These are phyloP conservation scores for Oxyria digyna DNA, from an alignment of 148 eudicot species.

Conservation along the genomic window DNA sequence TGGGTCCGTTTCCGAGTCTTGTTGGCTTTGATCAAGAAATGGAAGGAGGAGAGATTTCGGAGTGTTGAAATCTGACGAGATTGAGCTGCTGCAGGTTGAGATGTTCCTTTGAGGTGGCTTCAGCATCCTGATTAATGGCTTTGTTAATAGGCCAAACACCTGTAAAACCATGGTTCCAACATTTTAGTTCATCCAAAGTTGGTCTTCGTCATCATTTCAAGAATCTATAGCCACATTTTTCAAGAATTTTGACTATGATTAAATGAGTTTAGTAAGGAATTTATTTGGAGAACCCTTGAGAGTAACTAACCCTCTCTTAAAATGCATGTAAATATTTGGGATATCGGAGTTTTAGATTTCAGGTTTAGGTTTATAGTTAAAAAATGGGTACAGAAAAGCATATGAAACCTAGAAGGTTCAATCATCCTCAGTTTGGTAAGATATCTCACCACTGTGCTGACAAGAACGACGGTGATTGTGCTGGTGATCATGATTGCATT, in stretches of 20 bases:
- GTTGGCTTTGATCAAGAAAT: slow-evolving; percentile 28
- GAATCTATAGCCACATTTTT: no score
- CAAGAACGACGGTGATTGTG: slow-evolving; percentile 60
- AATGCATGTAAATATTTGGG: no score
- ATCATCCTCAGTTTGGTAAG: not conserved
- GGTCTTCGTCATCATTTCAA: no score
- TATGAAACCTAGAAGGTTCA: no score
- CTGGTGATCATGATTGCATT: slow-evolving; percentile 80
- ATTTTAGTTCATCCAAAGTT: not conserved
- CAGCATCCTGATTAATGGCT: slow-evolving; percentile 54
- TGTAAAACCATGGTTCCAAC: slow-evolving; percentile 10
- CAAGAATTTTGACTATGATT: no score
- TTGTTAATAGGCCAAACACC: slow-evolving; percentile 84
- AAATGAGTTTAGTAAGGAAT: no score
- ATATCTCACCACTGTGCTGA: slow-evolving; percentile 53
- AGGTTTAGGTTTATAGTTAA: no score
- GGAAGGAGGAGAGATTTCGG: slow-evolving; percentile 45
- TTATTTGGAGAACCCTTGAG: no score
- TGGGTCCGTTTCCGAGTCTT: slow-evolving; percentile 23
- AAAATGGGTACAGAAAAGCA: no score
- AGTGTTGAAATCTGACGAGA: slow-evolving; percentile 42
- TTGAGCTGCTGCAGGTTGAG: slow-evolving; percentile 20
- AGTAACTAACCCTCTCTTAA: no score
- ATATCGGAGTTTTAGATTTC: no score
- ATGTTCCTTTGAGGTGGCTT: slow-evolving; percentile 36